phyloP scores from a whole-genome alignment of 495 filamentous ascomycete genomes.

The Aeminium ludgeri region DNA sequence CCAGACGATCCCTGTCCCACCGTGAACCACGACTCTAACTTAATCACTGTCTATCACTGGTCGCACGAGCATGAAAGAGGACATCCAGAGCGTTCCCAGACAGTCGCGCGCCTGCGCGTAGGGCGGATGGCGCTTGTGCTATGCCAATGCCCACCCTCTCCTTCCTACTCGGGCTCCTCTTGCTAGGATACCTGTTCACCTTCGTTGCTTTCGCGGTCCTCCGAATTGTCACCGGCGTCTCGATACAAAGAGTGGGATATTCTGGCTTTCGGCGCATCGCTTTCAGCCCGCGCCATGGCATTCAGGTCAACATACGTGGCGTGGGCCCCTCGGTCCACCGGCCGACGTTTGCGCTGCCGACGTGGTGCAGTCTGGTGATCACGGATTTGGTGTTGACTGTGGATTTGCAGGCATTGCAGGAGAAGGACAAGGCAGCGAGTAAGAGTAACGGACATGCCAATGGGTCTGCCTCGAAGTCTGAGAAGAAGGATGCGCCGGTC shows the following conservation, averaged over 20 bases:
- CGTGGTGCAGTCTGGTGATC: constrained; percentile 84
- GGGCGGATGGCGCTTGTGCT: constrained; percentile 12
- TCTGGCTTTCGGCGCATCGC: constrained; percentile 77
- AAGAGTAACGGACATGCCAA: constrained; percentile 11
- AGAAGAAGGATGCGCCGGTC: neutral
- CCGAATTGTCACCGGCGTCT: constrained; percentile 81
- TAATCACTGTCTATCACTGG: too few species aligned
- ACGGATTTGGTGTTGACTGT: constrained; percentile 70
- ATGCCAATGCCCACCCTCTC: constrained; percentile 51
- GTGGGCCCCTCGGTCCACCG: constrained; percentile 76
- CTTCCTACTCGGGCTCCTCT: constrained; percentile 65
- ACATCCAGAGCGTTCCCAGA: too few species aligned
- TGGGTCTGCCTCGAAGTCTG: constrained; percentile 3
- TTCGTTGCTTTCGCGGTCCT: constrained; percentile 89
- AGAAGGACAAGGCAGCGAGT: constrained; percentile 4
- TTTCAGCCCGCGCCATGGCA: constrained; percentile 70
- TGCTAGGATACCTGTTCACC: constrained; percentile 75
- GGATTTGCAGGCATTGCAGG: constrained; percentile 44
- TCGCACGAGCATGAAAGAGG: too few species aligned
- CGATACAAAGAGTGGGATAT: constrained; percentile 87
- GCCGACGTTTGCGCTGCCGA: constrained; percentile 89
- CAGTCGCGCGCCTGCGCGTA: constrained; percentile 6
- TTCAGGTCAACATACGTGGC: constrained; percentile 77
- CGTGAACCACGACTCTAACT: too few species aligned
- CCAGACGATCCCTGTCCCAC: too few species aligned